phyloP scores from a whole-genome alignment of 805 yeast species.

The Nakazawaea populi region DNA sequence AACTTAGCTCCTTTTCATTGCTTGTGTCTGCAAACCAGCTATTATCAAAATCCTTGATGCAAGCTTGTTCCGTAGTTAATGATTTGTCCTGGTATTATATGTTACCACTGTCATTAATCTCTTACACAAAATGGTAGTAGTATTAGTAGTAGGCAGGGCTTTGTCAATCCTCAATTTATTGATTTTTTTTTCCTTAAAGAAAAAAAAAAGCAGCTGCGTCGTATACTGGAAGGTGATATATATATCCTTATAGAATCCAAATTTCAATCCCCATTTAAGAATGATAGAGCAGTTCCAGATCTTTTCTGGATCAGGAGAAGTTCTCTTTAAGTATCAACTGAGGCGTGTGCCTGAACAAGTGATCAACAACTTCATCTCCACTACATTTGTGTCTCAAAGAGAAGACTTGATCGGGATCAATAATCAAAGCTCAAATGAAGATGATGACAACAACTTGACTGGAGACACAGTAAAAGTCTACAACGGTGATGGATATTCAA shows the following conservation, averaged over 20 bases:
- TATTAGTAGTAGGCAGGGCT: too few relatives aligned
- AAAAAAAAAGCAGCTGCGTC: too few relatives aligned
- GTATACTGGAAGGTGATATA: too few relatives aligned
- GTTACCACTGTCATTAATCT: not conserved
- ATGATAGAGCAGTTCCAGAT: constrained; percentile 46
- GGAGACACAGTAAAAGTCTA: constrained; percentile 18
- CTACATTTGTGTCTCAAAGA: constrained; percentile 38
- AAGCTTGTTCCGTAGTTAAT: too few relatives aligned
- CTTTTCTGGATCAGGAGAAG: constrained; percentile 44
- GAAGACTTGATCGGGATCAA: constrained; percentile 16
- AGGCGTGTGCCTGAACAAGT: constrained; percentile 33
- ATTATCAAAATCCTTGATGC: too few relatives aligned
- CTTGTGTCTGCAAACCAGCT: too few relatives aligned
- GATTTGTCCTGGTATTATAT: too few relatives aligned
- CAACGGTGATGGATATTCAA: constrained; percentile 33
- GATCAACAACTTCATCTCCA: constrained; percentile 43
- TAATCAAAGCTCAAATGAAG: constrained; percentile 15
- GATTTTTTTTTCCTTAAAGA: too few relatives aligned
- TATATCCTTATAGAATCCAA: too few relatives aligned
- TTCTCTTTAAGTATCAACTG: constrained; percentile 40
- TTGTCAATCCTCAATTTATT: too few relatives aligned
- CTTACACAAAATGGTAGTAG: not conserved
- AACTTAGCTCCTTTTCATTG: too few relatives aligned
- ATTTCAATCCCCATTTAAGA: not conserved
- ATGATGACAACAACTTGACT: constrained; percentile 17